phyloP scores from a whole-genome alignment of 257 asterid genomes.

The Solanum pimpinellifolium region DNA sequence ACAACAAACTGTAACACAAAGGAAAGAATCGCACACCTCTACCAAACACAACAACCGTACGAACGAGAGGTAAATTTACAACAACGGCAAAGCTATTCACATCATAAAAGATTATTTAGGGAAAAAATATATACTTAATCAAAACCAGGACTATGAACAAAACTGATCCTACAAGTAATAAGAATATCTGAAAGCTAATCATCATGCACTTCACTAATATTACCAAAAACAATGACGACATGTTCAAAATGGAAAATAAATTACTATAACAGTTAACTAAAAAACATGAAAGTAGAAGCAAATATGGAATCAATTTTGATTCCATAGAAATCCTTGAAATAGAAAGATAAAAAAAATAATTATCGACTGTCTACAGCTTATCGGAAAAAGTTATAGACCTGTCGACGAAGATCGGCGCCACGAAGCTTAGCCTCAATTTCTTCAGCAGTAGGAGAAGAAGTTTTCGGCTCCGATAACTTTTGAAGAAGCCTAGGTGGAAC shows the following conservation, averaged over 20 bases:
- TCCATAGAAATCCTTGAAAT: background rate
- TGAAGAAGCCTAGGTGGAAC: conserved; percentile 70
- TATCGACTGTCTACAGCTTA: background rate
- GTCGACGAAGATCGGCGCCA: conserved; percentile 83
- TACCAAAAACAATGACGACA: background rate
- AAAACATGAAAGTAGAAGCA: background rate
- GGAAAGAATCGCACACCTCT: background rate
- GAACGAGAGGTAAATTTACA: background rate
- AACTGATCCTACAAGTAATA: background rate
- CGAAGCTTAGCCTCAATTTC: conserved; percentile 86
- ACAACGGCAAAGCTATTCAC: background rate
- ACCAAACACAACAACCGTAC: conserved; percentile 10
- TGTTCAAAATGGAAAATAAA: background rate
- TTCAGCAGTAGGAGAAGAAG: conserved; percentile 52
- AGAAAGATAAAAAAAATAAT: background rate
- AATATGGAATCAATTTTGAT: background rate
- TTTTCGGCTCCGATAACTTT: conserved; percentile 66
- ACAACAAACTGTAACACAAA: background rate
- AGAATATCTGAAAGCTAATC: background rate
- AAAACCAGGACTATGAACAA: background rate
- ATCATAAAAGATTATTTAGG: background rate
- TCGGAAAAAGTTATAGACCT: conserved; percentile 26
- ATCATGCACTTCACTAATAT: background rate
- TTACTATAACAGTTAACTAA: background rate
- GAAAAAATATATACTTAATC: background rate